phyloP scores from a whole-genome alignment of 1,284 basidiomycete species.

The Marasmius tenuissimus region DNA sequence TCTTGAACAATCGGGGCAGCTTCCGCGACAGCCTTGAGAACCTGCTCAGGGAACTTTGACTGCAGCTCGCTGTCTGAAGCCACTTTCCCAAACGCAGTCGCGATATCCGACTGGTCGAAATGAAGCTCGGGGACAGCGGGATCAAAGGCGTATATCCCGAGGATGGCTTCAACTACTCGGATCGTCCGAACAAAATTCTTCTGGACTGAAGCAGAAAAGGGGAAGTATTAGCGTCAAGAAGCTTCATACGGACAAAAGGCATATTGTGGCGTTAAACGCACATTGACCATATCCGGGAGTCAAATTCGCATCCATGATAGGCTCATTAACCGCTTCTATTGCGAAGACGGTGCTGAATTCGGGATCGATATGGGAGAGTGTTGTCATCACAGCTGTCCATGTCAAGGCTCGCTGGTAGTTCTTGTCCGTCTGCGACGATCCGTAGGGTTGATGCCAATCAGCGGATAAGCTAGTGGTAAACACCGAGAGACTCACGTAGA shows the following conservation, averaged over 20 bases:
- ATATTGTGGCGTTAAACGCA: conserved; percentile 30
- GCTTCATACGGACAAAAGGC: not conserved
- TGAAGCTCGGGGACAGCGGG: not conserved
- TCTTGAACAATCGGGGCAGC: conserved; percentile 51
- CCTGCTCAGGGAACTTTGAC: conserved; percentile 40
- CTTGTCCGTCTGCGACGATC: conserved; percentile 47
- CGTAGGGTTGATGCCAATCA: conserved; percentile 5
- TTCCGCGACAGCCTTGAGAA: conserved; percentile 43
- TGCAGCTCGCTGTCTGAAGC: not conserved
- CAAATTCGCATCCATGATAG: conserved; percentile 61
- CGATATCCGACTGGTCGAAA: not conserved
- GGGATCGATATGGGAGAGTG: conserved; percentile 66
- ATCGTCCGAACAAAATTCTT: conserved; percentile 67
- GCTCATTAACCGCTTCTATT: conserved; percentile 77
- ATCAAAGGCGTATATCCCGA: conserved; percentile 46
- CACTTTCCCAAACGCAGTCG: not conserved
- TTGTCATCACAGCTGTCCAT: conserved; percentile 79
- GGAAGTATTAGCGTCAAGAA: not conserved
- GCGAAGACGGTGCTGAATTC: conserved; percentile 65
- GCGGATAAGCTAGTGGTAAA: not conserved
- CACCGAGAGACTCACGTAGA: conserved; percentile 53
- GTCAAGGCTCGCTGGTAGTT: conserved; percentile 76
- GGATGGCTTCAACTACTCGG: conserved; percentile 59
- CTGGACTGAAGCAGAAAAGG: conserved; percentile 48
- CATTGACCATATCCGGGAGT: conserved; percentile 72